phyloP scores from a whole-genome alignment of 441 rosid genomes.

The Geranium incanum region DNA sequence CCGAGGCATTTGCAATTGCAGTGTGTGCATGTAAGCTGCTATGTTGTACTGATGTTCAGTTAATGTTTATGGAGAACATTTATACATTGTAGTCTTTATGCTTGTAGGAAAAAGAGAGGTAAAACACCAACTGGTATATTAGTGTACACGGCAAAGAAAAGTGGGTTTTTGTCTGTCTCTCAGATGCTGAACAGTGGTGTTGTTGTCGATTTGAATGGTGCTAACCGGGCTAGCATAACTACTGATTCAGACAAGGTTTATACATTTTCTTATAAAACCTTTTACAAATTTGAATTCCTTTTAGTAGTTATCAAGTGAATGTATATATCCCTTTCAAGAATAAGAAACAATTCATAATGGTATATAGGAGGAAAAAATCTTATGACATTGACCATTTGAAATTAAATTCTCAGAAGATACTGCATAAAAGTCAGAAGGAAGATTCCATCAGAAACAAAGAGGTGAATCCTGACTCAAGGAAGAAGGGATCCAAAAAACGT shows the following conservation, averaged over 20 bases:
- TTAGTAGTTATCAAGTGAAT: neutral
- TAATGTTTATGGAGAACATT: neutral
- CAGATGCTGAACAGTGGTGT: conserved; percentile 51
- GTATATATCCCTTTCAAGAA: conserved; percentile 10
- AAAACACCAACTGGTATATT: conserved; percentile 70
- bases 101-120: conserved; percentile 63
- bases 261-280: neutral
- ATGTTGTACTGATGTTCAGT: neutral
- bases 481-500: conserved; percentile 20
- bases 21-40: conserved; percentile 61
- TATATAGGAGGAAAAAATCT: conserved; percentile 52
- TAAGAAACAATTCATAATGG: conserved; percentile 17
- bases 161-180: conserved; percentile 65
- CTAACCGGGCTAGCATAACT: conserved; percentile 24
- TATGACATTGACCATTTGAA: conserved; percentile 26
- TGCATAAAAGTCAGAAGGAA: conserved; percentile 19
- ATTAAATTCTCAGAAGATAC: conserved; percentile 18
- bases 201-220: conserved; percentile 27
- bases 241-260: conserved; percentile 30
- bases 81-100: neutral
- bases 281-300: conserved; percentile 7
- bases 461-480: conserved; percentile 16
- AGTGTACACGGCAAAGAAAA: conserved; percentile 48
- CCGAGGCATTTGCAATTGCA: conserved; percentile 74
- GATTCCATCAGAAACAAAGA: conserved; percentile 26